Conservation (phyloP, 805 yeast species). For the Metschnikowia baotianmanensis region DNA sequence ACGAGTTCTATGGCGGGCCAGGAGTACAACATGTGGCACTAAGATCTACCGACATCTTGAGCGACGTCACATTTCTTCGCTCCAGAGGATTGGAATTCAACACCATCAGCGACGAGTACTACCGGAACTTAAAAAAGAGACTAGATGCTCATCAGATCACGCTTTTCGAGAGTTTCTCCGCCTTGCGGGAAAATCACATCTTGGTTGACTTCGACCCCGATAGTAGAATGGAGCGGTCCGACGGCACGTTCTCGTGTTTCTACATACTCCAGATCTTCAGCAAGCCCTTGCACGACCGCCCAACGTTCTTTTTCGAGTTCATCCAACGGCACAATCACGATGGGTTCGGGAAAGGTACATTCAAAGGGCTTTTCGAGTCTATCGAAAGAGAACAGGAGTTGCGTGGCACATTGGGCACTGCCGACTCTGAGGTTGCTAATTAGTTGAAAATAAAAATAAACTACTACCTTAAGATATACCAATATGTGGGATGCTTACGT, state of each 20-base stretch:
- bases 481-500: background rate
- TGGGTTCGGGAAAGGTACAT: conserved; percentile 90
- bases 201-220: conserved; percentile 74
- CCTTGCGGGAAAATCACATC: conserved; percentile 51
- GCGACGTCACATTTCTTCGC: conserved; percentile 51
- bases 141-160: conserved; percentile 42
- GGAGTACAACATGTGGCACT: conserved; percentile 86
- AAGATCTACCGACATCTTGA: conserved; percentile 57
- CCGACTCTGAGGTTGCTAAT: conserved; percentile 4
- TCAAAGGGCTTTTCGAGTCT: conserved; percentile 75
- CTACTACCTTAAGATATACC: too few species aligned
- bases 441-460: background rate
- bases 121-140: conserved; percentile 46
- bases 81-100: conserved; percentile 72
- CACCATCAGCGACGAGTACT: conserved; percentile 56
- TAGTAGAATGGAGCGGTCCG: conserved; percentile 21
- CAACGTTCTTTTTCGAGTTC: conserved; percentile 77
- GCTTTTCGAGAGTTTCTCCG: conserved; percentile 52
- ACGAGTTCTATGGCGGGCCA: conserved; percentile 72
- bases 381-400: conserved; percentile 72
- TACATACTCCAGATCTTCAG: conserved; percentile 80
- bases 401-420: conserved; percentile 57
- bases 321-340: conserved; percentile 77
- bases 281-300: conserved; percentile 71
- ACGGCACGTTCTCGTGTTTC: conserved; percentile 38